Evolutionary conservation across 331 rosid genomes (phyloP), one percentile per base, ranked within the genome.

Genomic region (Telfairia occidentalis): DNA sequence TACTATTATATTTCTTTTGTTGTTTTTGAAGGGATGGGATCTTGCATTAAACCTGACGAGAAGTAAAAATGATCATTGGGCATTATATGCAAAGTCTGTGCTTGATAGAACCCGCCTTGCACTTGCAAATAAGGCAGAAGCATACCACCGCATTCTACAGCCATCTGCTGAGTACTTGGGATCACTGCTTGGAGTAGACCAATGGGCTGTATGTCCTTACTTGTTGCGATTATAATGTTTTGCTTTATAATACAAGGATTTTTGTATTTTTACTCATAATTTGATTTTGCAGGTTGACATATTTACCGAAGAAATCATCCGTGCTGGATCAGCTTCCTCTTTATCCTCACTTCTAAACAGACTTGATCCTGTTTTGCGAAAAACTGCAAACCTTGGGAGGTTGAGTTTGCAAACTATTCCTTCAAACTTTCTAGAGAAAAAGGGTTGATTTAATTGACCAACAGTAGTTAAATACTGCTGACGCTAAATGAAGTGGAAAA

Each of bases 91-190:
- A 65, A 95, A 95, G 85, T 91, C 97, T 73, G 91, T 91, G 66
- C 97, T 95, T 64, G 98, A 95, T 83, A 88, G 98, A 91, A 90
- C 92, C 75, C 97, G 98, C 50, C 96, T 95, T 76, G 96, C 92
- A 7, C 97, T 95, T 64, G 73, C 98, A 80, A 77, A 84, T 86
- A 95, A 95, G 89, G 97, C 96, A 74, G 92, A 95, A 72, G 79
- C 76, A 73, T 95, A 91, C 87, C 96, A 84, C 76, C 84, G 42
- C 73, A 80, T 95, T 79, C 84, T 91, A 85, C 98, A 91, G 77
- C 96, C 98, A 37, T 84, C 98, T 3, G 98, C 98, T 34, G 98
- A 91, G 79, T 91, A 95, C 83, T 97, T 95, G 78, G 98, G 98
- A 76, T 87, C 96, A 78, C 83, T 45, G 85, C 97, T 95, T 75